Evolutionary conservation across 495 filamentous ascomycete genomes (phyloP), one percentile per base, ranked within the genome.

Genomic region (Durotheca rogersii): DNA sequence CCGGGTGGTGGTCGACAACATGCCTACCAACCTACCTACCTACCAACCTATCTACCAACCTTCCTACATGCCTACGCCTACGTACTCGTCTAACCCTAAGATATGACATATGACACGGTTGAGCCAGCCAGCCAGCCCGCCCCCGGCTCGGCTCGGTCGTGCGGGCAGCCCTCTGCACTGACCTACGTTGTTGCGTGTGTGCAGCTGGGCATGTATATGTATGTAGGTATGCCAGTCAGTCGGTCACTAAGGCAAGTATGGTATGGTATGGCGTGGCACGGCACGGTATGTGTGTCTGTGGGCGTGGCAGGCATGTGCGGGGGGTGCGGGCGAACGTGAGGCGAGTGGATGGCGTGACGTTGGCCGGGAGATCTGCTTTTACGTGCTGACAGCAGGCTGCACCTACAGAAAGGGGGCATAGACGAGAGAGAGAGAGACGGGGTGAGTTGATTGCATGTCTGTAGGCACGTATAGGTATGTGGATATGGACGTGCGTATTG

Each of bases 301-400:
- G n/a, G n/a, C n/a, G n/a, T n/a, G n/a, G n/a, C 40, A 45, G 15
- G 7, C 34, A 44, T 38, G 41, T 40, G 34, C 34, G 3, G 35
- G 35, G 34, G 14, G 19, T 7, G 20, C 35, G 25, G 27, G 46
- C 17, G 27, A 40, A 39, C n/a, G 37, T 53, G 55, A 58, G 46
- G 45, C 56, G 44, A 27, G 9, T 27, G 23, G 4, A 59, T 59
- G 50, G 56, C 56, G 50, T 59, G 56, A 59, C 50, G 56, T 54
- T 50, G 40, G 29, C 50, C 56, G 56, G 56, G 56, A 59, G 56
- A 59, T 59, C 56, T 59, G 45, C 56, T 54, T 54, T n/a, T 59
- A 45, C 56, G 40, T 59, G 56, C 55, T 58, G 55, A 58, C 55
- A 50, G 48, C 45, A 42, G n/a, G n/a, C n/a, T n/a, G n/a, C n/a